Percentiles rank a stretch among this genome's conserved stretches.
These are phyloP conservation scores for Diaporthe nobilis DNA, from an alignment of 2,329 filamentous ascomycete genomes.

Conservation along the genomic window DNA sequence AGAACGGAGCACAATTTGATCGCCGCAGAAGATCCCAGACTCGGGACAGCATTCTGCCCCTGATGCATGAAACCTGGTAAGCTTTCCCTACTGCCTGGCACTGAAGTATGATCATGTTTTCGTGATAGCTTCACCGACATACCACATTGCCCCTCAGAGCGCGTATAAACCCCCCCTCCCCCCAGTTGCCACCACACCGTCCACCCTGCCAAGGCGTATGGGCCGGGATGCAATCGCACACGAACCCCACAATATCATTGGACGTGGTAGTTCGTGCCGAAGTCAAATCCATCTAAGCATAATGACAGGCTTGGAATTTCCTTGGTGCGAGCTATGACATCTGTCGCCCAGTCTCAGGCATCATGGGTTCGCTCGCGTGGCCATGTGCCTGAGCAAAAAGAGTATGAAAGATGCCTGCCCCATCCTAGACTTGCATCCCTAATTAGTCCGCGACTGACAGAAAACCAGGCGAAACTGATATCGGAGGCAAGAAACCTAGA, in stretches of 20 bases:
- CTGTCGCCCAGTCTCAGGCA: neutral
- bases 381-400: neutral
- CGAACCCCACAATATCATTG: neutral
- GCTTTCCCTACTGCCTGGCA: slow-evolving; percentile 23
- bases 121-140: slow-evolving; percentile 24
- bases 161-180: no score
- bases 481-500: neutral
- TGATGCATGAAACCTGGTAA: slow-evolving; percentile 23
- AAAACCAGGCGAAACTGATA: slow-evolving; percentile 22
- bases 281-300: slow-evolving; percentile 30
- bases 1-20: neutral
- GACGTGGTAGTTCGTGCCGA: slow-evolving; percentile 26
- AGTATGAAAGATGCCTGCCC: neutral
- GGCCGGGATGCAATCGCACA: neutral
- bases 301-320: slow-evolving; percentile 25
- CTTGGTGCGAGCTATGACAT: slow-evolving; percentile 10
- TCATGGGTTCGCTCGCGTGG: neutral
- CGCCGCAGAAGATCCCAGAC: no score
- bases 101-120: slow-evolving; percentile 25
- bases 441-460: neutral
- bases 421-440: neutral
- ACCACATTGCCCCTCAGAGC: no score
- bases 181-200: neutral
- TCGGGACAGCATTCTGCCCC: neutral
- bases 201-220: slow-evolving; percentile 21